Percentiles rank a stretch among this genome's conserved stretches.
Conservation (phyloP, 164 flowering plant genomes). For the Cinnamomum micranthum region DNA sequence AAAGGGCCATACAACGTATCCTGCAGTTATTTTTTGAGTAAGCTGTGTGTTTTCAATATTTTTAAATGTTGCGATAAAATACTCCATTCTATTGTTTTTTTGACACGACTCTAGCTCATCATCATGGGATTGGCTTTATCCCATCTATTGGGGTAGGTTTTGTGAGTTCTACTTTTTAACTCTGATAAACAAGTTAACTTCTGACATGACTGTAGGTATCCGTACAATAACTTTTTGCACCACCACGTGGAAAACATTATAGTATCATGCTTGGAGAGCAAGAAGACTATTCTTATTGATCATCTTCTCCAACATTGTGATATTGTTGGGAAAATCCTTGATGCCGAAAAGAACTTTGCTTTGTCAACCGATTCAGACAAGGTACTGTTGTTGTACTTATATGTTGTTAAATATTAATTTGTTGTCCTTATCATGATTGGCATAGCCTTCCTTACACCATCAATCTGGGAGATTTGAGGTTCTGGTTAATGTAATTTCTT, state of each 20-base stretch:
- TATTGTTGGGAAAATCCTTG: slow-evolving; percentile 67
- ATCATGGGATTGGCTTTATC: too few species aligned
- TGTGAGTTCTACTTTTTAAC: too few species aligned
- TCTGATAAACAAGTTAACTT: too few species aligned
- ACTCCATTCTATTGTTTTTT: not conserved
- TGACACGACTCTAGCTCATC: not conserved
- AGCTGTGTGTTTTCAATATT: slow-evolving; percentile 23
- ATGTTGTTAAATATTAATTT: not conserved
- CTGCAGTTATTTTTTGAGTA: slow-evolving; percentile 85
- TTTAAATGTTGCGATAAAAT: slow-evolving; percentile 7
- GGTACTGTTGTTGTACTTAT: slow-evolving; percentile 31
- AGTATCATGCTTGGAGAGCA: slow-evolving; percentile 74
- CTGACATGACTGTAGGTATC: slow-evolving; percentile 54
- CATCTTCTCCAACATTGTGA: slow-evolving; percentile 80
- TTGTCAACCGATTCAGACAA: slow-evolving; percentile 42
- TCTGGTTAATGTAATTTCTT: not conserved
- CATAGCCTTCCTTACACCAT: too few species aligned
- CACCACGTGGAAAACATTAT: slow-evolving; percentile 77
- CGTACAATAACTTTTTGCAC: slow-evolving; percentile 87
- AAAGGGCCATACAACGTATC: slow-evolving; percentile 66
- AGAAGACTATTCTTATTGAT: slow-evolving; percentile 48
- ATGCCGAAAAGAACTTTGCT: slow-evolving; percentile 57
- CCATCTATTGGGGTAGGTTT: too few species aligned
- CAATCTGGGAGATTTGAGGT: too few species aligned
- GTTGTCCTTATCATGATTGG: not conserved